A percentile compares a stretch with the other conserved stretches of the same genome.
Evolutionary conservation across 202 grass and related monocot species (phyloP).

Genomic region (Carex arenaria): DNA sequence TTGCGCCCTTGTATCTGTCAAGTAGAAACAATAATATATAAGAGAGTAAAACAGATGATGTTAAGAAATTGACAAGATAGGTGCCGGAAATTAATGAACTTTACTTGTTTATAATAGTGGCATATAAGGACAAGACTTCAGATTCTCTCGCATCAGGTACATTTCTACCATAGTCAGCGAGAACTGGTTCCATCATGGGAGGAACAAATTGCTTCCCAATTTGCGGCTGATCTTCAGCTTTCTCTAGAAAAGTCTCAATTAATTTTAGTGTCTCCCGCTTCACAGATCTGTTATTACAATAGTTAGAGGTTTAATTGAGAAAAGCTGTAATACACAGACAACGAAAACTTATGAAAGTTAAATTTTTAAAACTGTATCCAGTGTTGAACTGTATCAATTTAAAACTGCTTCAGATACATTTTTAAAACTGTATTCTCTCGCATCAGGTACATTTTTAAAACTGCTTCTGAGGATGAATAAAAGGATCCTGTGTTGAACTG

Average conservation of each 20-base stretch:
- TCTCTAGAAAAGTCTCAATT: constrained; percentile 98
- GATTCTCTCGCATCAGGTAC: constrained; percentile 99
- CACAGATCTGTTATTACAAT: constrained; percentile 66
- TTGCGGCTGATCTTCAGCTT: constrained; percentile 93
- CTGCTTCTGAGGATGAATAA: not conserved
- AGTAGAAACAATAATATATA: constrained; percentile 18
- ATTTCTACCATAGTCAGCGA: constrained; percentile 96
- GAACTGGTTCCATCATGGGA: constrained; percentile 98
- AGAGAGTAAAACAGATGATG: not conserved
- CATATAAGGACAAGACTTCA: constrained; percentile 92
- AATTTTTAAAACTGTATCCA: not conserved
- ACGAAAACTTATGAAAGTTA: not conserved
- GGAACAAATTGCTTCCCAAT: constrained; percentile 98
- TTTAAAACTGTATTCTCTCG: not conserved
- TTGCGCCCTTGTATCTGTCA: constrained; percentile 80
- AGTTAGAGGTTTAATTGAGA: not conserved
- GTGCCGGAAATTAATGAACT: not conserved
- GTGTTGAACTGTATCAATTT: not conserved
- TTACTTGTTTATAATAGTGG: constrained; percentile 98
- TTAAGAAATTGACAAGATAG: not conserved
- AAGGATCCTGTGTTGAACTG: not conserved
- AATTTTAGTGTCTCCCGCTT: constrained; percentile 97
- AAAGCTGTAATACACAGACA: not conserved
- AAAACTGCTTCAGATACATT: no score
- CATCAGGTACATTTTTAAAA: not conserved